Base-by-base conservation (phyloP, 768 basidiomycete species). In the Suillus americanus region DNA sequence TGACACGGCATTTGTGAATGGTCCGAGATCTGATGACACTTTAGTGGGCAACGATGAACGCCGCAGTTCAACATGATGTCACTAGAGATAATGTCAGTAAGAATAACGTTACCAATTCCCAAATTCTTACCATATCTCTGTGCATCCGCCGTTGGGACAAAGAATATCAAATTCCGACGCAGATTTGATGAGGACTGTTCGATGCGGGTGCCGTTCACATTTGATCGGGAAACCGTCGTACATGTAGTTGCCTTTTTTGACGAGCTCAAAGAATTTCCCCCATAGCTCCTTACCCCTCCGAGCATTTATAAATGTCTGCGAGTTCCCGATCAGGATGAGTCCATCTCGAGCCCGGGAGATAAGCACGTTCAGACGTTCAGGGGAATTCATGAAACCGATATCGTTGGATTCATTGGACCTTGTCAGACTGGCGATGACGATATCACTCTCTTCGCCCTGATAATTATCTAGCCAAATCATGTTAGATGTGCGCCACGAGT, bases 371-470 rank as follows among this genome's bases (percentile, higher is more conserved):
- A 91, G 76, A 25, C 89, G 84, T 72, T 91, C 88, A 0, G 87
- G 84, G 3, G 89, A 81, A 38, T 75, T 83, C 89, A 91, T 89
- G 75, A 91, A 91, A 0, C 90, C 89, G 28, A 91, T 90, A 62
- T 86, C 83, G 55, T 81, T 70, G 0, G 73, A 63, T 0, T 75
- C 8, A 64, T 91, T 90, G 66, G 88, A 89, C 56, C 89, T 74
- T 0, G 86, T 88, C 38, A 91, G 73, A 13, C 83, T 85, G 7
- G 81, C 79, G 41, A 91, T 75, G 28, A 91, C 86, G 56, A 91
- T 86, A 59, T 90, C 83, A 38, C 86, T 86, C 72, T 91, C 89
- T 70, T 91, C 90, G 3, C 90, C 89, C 70, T 91, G 90, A 65
- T 90, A 91, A 68, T 91, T 91, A 68, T 91, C 90, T 90, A 50